Conservation (phyloP, 2,329 filamentous ascomycete genomes). For the Ramularia collo-cygni region DNA sequence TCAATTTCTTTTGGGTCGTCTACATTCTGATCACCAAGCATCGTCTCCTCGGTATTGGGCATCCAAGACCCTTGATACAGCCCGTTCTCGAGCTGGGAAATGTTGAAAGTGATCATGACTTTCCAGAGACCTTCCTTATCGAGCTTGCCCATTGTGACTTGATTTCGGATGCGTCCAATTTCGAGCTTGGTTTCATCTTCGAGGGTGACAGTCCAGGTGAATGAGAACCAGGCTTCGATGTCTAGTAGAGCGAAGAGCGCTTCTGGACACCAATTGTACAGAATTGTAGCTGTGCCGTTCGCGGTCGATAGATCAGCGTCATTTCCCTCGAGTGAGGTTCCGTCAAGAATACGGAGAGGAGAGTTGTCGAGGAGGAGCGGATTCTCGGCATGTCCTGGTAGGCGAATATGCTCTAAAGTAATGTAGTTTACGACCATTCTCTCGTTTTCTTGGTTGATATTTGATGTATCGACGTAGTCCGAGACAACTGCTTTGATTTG, state of each 20-base stretch:
- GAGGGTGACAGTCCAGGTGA: conserved; percentile 16
- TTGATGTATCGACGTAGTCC: background rate
- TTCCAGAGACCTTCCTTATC: conserved; percentile 6
- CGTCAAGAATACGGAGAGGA: background rate
- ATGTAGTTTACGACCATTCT: background rate
- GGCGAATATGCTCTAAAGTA: background rate
- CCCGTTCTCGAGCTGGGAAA: background rate
- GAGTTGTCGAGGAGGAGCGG: background rate
- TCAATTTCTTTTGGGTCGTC: conserved; percentile 11
- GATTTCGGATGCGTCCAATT: conserved; percentile 17
- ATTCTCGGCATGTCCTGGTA: background rate
- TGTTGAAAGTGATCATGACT: conserved; percentile 14
- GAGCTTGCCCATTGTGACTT: conserved; percentile 15
- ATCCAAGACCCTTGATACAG: conserved; percentile 8
- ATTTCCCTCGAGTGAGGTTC: background rate
- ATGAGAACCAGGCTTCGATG: conserved; percentile 16
- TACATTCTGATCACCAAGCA: conserved; percentile 23
- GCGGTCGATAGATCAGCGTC: conserved; percentile 8
- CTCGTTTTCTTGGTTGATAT: background rate
- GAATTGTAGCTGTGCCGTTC: conserved; percentile 15
- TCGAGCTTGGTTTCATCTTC: conserved; percentile 11
- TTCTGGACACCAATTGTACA: conserved; percentile 17
- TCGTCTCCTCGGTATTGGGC: conserved; percentile 12
- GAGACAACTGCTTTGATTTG: too few species aligned
- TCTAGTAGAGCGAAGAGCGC: conserved; percentile 16